These are phyloP conservation scores for Paraconiothyrium sp. DNA, from an alignment of 2,329 filamentous ascomycete genomes.

Conservation along the genomic window DNA sequence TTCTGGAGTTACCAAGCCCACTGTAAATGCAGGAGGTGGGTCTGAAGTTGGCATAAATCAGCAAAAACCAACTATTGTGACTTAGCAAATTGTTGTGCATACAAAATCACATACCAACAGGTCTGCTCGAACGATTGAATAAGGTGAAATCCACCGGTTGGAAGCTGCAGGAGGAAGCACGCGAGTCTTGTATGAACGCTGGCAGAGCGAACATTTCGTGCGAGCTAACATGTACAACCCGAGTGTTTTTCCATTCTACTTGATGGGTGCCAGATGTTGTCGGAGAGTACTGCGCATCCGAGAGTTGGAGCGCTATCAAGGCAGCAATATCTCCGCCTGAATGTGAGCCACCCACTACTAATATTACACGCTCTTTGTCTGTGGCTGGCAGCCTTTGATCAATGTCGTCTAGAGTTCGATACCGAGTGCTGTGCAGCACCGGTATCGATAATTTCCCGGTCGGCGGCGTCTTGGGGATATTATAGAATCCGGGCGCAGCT, in stretches of 20 bases:
- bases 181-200: conserved; percentile 42
- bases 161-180: conserved; percentile 6
- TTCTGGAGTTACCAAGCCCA: conserved; percentile 1
- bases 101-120: too few relatives aligned
- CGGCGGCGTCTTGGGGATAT: conserved; percentile 57
- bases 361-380: conserved; percentile 45
- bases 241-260: not conserved
- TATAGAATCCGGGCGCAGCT: conserved; percentile 66
- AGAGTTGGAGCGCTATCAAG: conserved; percentile 73
- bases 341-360: conserved; percentile 80
- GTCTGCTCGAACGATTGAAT: conserved; percentile 49
- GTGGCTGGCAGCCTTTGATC: conserved; percentile 5
- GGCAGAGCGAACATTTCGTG: conserved; percentile 76
- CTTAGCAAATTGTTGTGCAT: too few relatives aligned
- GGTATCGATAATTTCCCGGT: not conserved
- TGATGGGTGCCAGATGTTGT: not conserved
- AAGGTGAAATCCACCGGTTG: conserved; percentile 16
- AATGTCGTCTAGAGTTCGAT: conserved; percentile 61
- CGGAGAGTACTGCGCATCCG: conserved; percentile 66
- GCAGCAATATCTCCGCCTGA: conserved; percentile 78
- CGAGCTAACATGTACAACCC: conserved; percentile 71
- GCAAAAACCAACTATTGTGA: not conserved
- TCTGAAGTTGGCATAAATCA: not conserved
- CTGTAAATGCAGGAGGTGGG: not conserved
- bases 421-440: conserved; percentile 73